Percentiles rank a stretch among this genome's conserved stretches.
Conservation (phyloP, 306 rosid genomes). For the Sicyos baderoa region DNA sequence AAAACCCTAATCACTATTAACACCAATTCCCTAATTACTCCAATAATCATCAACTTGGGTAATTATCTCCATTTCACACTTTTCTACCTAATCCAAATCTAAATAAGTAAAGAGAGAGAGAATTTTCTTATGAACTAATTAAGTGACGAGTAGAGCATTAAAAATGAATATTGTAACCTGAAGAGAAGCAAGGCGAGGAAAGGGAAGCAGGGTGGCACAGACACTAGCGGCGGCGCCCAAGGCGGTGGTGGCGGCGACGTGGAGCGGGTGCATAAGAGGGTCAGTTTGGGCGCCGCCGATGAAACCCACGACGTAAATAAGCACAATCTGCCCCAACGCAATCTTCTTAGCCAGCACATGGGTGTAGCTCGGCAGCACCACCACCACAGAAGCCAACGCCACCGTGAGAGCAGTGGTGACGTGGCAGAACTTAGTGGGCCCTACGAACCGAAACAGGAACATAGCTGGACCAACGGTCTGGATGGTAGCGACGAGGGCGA, state of each 20-base stretch:
- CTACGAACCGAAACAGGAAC: slow-evolving; percentile 41
- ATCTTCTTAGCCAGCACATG: slow-evolving; percentile 48
- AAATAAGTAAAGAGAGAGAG: too few species aligned
- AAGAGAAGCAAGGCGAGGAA: slow-evolving; percentile 49
- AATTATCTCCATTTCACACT: too few species aligned
- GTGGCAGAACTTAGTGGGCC: slow-evolving; percentile 33
- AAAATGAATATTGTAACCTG: slow-evolving; percentile 26
- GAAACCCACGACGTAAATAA: slow-evolving; percentile 46
- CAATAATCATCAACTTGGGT: too few species aligned
- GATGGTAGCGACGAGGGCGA: slow-evolving; percentile 41
- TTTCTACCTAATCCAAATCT: too few species aligned
- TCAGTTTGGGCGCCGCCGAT: slow-evolving; percentile 28
- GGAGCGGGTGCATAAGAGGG: slow-evolving; percentile 53
- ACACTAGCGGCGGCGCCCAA: slow-evolving; percentile 57
- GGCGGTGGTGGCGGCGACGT: slow-evolving; percentile 46
- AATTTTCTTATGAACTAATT: too few species aligned
- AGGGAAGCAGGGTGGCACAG: slow-evolving; percentile 51
- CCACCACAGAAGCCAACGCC: slow-evolving; percentile 44
- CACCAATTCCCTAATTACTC: too few species aligned
- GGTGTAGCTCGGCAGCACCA: slow-evolving; percentile 42
- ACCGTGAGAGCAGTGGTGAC: slow-evolving; percentile 37
- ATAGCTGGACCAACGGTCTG: slow-evolving; percentile 46
- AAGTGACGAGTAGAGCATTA: too few species aligned
- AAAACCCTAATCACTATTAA: too few species aligned
- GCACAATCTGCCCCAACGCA: slow-evolving; percentile 54